Conservation (phyloP, 2,329 filamentous ascomycete species). For the Onygenales sp. region DNA sequence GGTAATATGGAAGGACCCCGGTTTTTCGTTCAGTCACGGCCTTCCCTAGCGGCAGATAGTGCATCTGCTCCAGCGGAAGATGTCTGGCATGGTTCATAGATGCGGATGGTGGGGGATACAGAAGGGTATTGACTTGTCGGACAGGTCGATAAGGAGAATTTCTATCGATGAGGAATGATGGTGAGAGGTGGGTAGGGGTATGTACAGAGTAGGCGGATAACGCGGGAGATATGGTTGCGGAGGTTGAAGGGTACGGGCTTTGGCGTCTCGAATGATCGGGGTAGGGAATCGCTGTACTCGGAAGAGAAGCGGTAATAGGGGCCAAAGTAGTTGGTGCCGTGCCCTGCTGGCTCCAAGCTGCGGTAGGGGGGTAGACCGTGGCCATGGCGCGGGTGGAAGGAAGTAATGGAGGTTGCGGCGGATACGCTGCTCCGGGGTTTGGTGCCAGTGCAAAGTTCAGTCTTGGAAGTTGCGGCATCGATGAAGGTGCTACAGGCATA, state of each 20-base stretch:
- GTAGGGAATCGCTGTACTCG: constrained; percentile 20
- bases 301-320: constrained; percentile 19
- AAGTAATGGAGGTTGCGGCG: constrained; percentile 5
- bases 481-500: constrained; percentile 22
- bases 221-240: constrained; percentile 56
- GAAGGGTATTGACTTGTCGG: constrained; percentile 77
- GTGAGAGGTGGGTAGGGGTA: constrained; percentile 64
- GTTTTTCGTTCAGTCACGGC: constrained; percentile 55
- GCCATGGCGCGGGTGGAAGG: constrained; percentile 56
- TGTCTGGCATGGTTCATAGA: constrained; percentile 66
- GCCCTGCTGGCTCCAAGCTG: constrained; percentile 41
- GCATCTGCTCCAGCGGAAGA: constrained; percentile 62
- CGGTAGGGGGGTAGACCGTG: constrained; percentile 56
- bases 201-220: constrained; percentile 53
- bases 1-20: constrained; percentile 55
- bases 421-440: constrained; percentile 20
- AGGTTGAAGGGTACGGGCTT: constrained; percentile 42
- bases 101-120: constrained; percentile 74
- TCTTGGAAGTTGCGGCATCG: constrained; percentile 52
- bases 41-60: constrained; percentile 69
- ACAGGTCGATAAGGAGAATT: constrained; percentile 90
- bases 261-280: constrained; percentile 36
- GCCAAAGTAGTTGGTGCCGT: constrained; percentile 25
- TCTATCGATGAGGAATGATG: constrained; percentile 77
- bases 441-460: constrained; percentile 63